Evolutionary conservation across 257 asterid species (phyloP).

Genomic region (Nemophila menziesii): DNA sequence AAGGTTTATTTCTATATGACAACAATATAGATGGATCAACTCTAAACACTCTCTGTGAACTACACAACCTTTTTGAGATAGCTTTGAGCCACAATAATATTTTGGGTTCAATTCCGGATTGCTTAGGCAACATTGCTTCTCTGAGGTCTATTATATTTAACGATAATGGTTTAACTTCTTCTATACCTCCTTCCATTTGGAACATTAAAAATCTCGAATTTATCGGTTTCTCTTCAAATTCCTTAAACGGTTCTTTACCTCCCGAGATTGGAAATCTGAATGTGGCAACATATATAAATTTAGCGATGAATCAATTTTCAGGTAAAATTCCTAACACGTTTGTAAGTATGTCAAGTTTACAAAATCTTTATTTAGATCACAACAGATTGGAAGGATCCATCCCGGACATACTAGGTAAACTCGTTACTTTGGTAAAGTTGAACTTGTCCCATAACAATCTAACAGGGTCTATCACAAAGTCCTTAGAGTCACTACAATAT

Average conservation of each 20-base stretch:
- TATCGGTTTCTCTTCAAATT: constrained; percentile 1
- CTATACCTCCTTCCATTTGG: not conserved
- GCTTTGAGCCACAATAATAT: not conserved
- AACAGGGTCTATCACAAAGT: constrained; percentile 6
- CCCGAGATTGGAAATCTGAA: constrained; percentile 5
- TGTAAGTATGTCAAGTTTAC: not conserved
- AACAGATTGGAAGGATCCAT: constrained; percentile 7
- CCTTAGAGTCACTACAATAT: constrained; percentile 3
- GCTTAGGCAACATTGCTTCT: not conserved
- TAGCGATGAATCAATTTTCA: constrained; percentile 2
- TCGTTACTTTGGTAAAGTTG: not conserved
- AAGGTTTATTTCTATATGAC: constrained; percentile 2
- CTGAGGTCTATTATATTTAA: not conserved
- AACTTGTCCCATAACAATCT: constrained; percentile 6
- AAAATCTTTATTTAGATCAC: constrained; percentile 2
- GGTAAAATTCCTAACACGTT: not conserved
- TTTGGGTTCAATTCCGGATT: not conserved
- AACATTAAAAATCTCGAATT: constrained; percentile 4
- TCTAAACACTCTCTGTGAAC: not conserved
- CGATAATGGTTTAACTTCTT: not conserved
- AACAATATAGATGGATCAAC: constrained; percentile 5
- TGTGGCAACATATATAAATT: not conserved
- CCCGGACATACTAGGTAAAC: constrained; percentile 7
- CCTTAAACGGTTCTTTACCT: constrained; percentile 2
- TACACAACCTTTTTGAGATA: not conserved